phyloP scores from a whole-genome alignment of 768 basidiomycete genomes.

The Suillus occidentalis region DNA sequence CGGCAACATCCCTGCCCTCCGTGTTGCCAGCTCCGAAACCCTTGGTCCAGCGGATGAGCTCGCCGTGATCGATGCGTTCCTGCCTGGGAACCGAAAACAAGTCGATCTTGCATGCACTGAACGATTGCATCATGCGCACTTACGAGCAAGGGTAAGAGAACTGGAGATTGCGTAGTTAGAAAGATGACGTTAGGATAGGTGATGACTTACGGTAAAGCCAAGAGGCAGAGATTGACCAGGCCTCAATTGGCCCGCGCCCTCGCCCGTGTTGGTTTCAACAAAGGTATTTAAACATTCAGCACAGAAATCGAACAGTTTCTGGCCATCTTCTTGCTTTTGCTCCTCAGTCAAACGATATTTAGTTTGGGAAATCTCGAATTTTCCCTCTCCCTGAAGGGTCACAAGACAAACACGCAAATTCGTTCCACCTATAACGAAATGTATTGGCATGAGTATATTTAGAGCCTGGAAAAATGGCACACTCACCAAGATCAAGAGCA shows the following conservation, averaged over 20 bases:
- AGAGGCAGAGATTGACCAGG: slow-evolving; percentile 68
- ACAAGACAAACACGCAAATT: slow-evolving; percentile 99
- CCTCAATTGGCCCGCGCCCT: slow-evolving; percentile 48
- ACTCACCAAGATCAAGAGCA: slow-evolving; percentile 83
- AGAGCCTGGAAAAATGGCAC: slow-evolving; percentile 2
- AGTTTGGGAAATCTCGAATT: slow-evolving; percentile 96
- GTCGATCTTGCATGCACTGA: neutral
- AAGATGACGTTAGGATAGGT: slow-evolving; percentile 6
- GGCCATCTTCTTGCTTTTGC: slow-evolving; percentile 97
- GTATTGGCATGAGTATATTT: slow-evolving; percentile 5
- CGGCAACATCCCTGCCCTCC: slow-evolving; percentile 90
- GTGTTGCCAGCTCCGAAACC: slow-evolving; percentile 92
- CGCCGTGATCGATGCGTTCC: slow-evolving; percentile 89
- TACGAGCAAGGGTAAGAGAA: slow-evolving; percentile 96
- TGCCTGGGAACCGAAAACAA: slow-evolving; percentile 53
- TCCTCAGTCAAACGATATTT: slow-evolving; percentile 97
- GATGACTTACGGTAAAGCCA: slow-evolving; percentile 87
- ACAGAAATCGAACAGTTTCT: slow-evolving; percentile 95
- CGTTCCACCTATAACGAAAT: slow-evolving; percentile 68
- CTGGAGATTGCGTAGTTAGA: slow-evolving; percentile 32
- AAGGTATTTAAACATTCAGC: slow-evolving; percentile 91
- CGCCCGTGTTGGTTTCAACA: slow-evolving; percentile 67
- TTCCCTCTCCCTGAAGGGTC: slow-evolving; percentile 85
- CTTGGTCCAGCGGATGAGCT: slow-evolving; percentile 98
- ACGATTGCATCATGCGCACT: slow-evolving; percentile 33